phyloP scores from a whole-genome alignment of 2,329 filamentous ascomycete genomes.

The Hirsutella thompsonii region DNA sequence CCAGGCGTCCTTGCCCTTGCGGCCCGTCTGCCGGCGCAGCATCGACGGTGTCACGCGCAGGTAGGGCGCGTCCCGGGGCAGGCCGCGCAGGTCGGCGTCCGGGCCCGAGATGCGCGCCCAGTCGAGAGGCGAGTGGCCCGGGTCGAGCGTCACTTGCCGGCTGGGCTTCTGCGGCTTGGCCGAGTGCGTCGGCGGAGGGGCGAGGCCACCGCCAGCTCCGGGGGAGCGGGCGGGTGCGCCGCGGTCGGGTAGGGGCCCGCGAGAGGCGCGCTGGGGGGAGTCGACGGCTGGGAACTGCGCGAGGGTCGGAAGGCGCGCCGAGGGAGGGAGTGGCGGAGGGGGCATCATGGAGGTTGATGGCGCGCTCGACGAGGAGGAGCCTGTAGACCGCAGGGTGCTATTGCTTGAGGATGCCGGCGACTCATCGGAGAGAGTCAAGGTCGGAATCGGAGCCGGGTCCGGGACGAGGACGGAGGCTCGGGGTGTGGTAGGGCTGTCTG shows the following conservation, averaged over 20 bases:
- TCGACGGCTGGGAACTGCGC: constrained; percentile 36
- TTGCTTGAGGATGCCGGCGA: constrained; percentile 4
- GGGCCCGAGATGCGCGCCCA: constrained; percentile 72
- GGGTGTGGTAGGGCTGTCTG: constrained; percentile 35
- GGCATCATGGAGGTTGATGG: constrained; percentile 15
- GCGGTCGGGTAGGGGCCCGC: constrained; percentile 28
- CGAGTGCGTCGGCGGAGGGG: constrained; percentile 41
- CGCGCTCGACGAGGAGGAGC: background rate
- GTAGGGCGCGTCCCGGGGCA: constrained; percentile 38
- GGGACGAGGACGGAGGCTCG: constrained; percentile 24
- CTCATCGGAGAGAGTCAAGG: constrained; percentile 25
- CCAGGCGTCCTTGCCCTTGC: constrained; percentile 81
- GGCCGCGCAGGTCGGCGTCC: constrained; percentile 52
- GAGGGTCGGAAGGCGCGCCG: constrained; percentile 18
- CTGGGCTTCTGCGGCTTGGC: constrained; percentile 41
- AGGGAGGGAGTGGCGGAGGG: constrained; percentile 15
- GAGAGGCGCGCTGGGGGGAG: constrained; percentile 38
- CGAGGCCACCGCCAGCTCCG: constrained; percentile 36
- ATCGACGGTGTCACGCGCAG: constrained; percentile 71
- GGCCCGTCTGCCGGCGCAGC: constrained; percentile 66
- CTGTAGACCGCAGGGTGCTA: too few species aligned
- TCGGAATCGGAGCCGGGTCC: constrained; percentile 23
- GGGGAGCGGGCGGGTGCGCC: constrained; percentile 11
- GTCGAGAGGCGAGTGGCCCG: constrained; percentile 88
- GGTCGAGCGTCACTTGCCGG: constrained; percentile 68